Base-by-base conservation (phyloP, 352 stramenopile species). In the Phytophthora fragariae region DNA sequence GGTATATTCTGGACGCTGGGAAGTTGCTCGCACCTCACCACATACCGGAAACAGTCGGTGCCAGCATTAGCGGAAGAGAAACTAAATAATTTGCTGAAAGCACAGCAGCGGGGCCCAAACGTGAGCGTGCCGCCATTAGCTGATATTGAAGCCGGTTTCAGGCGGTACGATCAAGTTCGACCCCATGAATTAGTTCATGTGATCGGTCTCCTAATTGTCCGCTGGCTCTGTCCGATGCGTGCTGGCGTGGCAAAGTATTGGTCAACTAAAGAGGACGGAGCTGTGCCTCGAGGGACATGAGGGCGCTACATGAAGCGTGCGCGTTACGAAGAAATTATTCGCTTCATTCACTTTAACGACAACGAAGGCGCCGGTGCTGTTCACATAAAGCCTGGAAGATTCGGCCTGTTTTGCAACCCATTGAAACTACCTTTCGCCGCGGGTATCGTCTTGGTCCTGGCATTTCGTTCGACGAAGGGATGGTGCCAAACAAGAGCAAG, bases 381-480 rank as follows among this genome's bases (percentile, higher is more conserved):
- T 27, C 24, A 27, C 24, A 72, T 14, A 70, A 66, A 14, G 70
- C 70, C 1, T 76, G 27, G 41, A 61, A 72, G 54, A 15, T 67
- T 5, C 11, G 62, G 1, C 62, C 52, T 2, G 35, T 69, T 0
- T 7, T 71, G 5, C 31, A 75, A 14, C n/a, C 35, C 0, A 31
- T 73, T 9, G 64, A 70, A 10, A 68, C 69, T 10, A 73, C 59
- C 15, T 73, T 77, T 47, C 46, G 49, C 1, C 52, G 64, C 0
- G 52, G 59, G 0, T 70, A 61, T 52, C 64, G 70, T 0, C 4
- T 73, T 8, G 70, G 60, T 5, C 2, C n/a, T 1, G 27, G 46
- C 0, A 35, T 72, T 1, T 56, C 19, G 5, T 73, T 73, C 19
- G 63, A 80, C 12, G 64, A 73, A 14, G 54, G 60, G 3, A 73